Conservation (phyloP, 2,329 filamentous ascomycete species). For the Fusarium sp. region DNA sequence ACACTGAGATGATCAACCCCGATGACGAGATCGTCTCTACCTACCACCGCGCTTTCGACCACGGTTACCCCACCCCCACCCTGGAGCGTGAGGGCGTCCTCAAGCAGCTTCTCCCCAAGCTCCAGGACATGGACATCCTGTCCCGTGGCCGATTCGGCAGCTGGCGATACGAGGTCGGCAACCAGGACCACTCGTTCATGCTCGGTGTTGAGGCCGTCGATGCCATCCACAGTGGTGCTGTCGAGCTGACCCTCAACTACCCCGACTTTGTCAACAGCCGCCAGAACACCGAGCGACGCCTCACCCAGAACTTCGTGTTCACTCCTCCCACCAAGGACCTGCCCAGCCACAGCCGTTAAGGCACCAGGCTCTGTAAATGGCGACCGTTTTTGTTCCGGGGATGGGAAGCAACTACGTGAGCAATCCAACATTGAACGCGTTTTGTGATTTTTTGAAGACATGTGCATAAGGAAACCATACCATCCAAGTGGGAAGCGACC, state of each 20-base stretch:
- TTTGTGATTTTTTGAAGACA: slow-evolving; percentile 37
- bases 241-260: slow-evolving; percentile 95
- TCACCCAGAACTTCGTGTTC: slow-evolving; percentile 58
- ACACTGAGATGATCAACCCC: slow-evolving; percentile 95
- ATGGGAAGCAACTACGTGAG: slow-evolving; percentile 12
- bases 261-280: slow-evolving; percentile 92
- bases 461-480: slow-evolving; percentile 37
- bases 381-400: slow-evolving; percentile 41
- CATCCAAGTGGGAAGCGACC: slow-evolving; percentile 26
- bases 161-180: slow-evolving; percentile 97
- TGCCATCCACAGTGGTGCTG: slow-evolving; percentile 87
- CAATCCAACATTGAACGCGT: slow-evolving; percentile 34
- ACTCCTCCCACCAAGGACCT: slow-evolving; percentile 49
- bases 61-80: slow-evolving; percentile 95
- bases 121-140: slow-evolving; percentile 91
- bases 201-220: slow-evolving; percentile 93
- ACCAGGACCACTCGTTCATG: slow-evolving; percentile 99
- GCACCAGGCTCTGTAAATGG: slow-evolving; percentile 45
- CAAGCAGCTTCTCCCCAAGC: slow-evolving; percentile 90
- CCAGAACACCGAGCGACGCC: slow-evolving; percentile 64
- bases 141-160: slow-evolving; percentile 97
- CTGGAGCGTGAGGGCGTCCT: slow-evolving; percentile 96
- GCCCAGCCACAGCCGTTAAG: slow-evolving; percentile 48
- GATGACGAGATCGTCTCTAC: slow-evolving; percentile 96
- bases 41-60: slow-evolving; percentile 97